Evolutionary conservation across 768 basidiomycete genomes (phyloP).

Genomic region (Phaffia australis): DNA sequence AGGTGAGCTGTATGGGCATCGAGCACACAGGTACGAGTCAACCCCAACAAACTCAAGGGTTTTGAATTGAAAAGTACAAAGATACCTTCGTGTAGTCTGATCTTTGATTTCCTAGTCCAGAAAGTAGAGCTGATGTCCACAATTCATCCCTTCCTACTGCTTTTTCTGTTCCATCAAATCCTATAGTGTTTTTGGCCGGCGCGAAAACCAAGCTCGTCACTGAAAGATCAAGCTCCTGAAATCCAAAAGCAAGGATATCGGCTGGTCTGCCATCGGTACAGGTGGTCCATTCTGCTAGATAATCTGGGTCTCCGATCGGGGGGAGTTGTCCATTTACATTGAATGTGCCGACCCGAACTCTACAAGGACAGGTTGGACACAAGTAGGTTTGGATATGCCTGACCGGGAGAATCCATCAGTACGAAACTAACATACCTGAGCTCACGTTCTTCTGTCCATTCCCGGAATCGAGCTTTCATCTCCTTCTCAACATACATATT

Average conservation of each 20-base stretch:
- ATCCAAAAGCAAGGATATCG: slow-evolving; percentile 15
- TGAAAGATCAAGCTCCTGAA: slow-evolving; percentile 11
- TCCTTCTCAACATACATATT: slow-evolving; percentile 3
- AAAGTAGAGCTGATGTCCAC: slow-evolving; percentile 4
- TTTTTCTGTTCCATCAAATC: not conserved
- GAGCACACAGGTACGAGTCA: not conserved
- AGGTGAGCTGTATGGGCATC: not conserved
- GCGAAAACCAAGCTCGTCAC: slow-evolving; percentile 1
- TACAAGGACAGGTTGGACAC: not conserved
- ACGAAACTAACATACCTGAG: not conserved
- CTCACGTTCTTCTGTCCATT: not conserved
- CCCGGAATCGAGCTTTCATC: not conserved
- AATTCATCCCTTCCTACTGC: slow-evolving; percentile 10
- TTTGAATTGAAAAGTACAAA: not conserved
- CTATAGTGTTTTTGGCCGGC: not conserved
- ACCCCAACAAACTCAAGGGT: not conserved
- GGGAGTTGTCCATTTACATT: slow-evolving; percentile 17
- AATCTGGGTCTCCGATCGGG: not conserved
- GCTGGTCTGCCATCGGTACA: not conserved
- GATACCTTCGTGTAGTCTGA: not conserved
- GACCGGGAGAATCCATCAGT: not conserved
- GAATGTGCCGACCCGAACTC: slow-evolving; percentile 8
- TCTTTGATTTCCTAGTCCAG: not conserved
- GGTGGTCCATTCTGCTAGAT: not conserved
- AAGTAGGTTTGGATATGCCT: not conserved